Base-by-base conservation (phyloP, 2,329 filamentous ascomycete species). In the Cytospora schulzeri region DNA sequence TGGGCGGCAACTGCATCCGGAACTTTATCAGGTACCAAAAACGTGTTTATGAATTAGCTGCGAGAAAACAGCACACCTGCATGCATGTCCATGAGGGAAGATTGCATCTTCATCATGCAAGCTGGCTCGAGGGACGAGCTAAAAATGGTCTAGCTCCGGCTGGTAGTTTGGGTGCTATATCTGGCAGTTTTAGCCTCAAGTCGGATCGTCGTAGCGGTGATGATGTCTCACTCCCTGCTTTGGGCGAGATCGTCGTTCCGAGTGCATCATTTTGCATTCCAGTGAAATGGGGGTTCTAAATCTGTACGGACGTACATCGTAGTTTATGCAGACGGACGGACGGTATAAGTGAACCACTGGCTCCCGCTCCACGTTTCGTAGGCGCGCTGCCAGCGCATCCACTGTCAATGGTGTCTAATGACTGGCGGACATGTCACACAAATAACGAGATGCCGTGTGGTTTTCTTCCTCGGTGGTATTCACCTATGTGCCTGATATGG, bases 321-420 rank as follows among this genome's bases (percentile, higher is more conserved):
- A 8, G 7, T 9, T 8, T 45, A 22, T 22, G 51, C n/a, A 48
- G 28, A 50, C 17, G 22, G n/a, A 31, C 29, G 31, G n/a, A 50
- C 50, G 41, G 28, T 29, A 31, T 31, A 4, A 31, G 4, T 5
- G 17, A 57, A 56, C 50, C 48, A 59, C 35, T 65, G 63, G 55
- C n/a, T 28, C 35, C 33, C 61, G 24, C 38, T 62, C 26, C 33
- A 38, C 45, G 50, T 15, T n/a, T 51, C 28, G 31, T 15, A 38
- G 56, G 58, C 57, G 64, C 55, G 61, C 55, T 63, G 64, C 64
- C 64, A 66, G 60, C 64, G 64, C 64, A 66, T 63, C 45, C 33
- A 54, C 29, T n/a, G 11, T n/a, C 8, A 24, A 9, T 48, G 9
- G 11, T 48, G 35, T 24, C 63, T 54, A 65, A 62, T 65, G 35